Conservation (phyloP, 371 early-diverging fungal species). For the Syncephalastrum racemosum region DNA sequence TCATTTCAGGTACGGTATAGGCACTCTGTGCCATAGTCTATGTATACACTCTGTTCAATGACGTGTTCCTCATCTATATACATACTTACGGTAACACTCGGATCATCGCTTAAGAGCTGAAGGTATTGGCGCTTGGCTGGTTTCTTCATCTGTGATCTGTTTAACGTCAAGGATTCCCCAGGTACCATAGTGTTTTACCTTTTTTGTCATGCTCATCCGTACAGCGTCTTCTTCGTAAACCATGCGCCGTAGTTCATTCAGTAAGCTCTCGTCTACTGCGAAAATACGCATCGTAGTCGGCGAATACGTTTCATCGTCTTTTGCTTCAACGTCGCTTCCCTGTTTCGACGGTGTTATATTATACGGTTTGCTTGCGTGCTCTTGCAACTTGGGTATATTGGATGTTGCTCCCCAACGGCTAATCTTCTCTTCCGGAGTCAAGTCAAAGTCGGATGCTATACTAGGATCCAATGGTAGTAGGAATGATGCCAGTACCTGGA, state of each 20-base stretch:
- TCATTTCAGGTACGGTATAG: slow-evolving; percentile 35
- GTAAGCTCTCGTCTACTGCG: slow-evolving; percentile 11
- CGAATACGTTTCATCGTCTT: slow-evolving; percentile 12
- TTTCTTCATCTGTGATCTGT: background rate
- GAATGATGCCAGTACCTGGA: slow-evolving; percentile 5
- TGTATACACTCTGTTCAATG: no score
- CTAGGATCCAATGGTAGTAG: slow-evolving; percentile 21
- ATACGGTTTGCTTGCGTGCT: slow-evolving; percentile 6
- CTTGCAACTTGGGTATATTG: slow-evolving; percentile 11
- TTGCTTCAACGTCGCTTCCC: background rate
- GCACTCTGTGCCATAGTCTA: slow-evolving; percentile 27
- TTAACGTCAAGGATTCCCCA: no score
- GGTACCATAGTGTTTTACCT: slow-evolving; percentile 10
- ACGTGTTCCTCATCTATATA: no score
- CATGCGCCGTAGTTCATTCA: slow-evolving; percentile 15
- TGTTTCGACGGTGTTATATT: background rate
- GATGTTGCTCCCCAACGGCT: slow-evolving; percentile 21
- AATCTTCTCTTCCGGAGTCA: slow-evolving; percentile 28
- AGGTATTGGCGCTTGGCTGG: background rate
- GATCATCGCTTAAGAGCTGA: no score
- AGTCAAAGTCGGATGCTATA: slow-evolving; percentile 21
- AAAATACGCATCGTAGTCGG: slow-evolving; percentile 29
- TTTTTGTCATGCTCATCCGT: slow-evolving; percentile 23
- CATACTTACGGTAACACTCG: no score
- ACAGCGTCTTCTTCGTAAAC: slow-evolving; percentile 22